Evolutionary conservation across 164 flowering plant species (phyloP).

Genomic region (Litsea cubeba): DNA sequence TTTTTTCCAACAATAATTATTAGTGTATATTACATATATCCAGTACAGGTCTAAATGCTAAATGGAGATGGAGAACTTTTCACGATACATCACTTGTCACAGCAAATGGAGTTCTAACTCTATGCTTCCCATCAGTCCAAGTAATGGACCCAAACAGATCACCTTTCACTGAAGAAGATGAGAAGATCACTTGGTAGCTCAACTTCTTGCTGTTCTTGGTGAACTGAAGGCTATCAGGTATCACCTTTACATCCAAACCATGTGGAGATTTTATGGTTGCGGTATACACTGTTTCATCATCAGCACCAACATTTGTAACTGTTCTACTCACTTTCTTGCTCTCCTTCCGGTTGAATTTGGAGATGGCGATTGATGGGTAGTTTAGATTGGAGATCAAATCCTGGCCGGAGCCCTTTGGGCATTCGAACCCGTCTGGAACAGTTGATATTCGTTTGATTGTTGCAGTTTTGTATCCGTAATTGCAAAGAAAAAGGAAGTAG

Average conservation of each 20-base stretch:
- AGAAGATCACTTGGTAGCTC: conserved; percentile 52
- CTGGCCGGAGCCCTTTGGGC: conserved; percentile 39
- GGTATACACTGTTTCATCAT: conserved; percentile 35
- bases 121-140: conserved; percentile 30
- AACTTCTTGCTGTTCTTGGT: conserved; percentile 30
- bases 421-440: conserved; percentile 38
- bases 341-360: conserved; percentile 26
- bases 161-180: conserved; percentile 13
- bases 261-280: conserved; percentile 37
- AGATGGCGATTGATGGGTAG: conserved; percentile 73
- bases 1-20: too few relatives aligned
- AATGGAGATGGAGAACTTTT: background rate
- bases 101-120: conserved; percentile 24
- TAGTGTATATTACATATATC: too few relatives aligned
- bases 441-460: conserved; percentile 33
- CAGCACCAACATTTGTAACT: conserved; percentile 52
- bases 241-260: conserved; percentile 42
- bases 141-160: conserved; percentile 28
- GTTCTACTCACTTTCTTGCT: conserved; percentile 50
- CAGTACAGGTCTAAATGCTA: too few relatives aligned
- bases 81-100: conserved; percentile 15
- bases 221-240: conserved; percentile 50
- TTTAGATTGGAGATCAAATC: conserved; percentile 60
- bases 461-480: conserved; percentile 40
- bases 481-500: conserved; percentile 58